Conservation (phyloP, 352 stramenopile genomes). For the Globisporangium cystogenes region DNA sequence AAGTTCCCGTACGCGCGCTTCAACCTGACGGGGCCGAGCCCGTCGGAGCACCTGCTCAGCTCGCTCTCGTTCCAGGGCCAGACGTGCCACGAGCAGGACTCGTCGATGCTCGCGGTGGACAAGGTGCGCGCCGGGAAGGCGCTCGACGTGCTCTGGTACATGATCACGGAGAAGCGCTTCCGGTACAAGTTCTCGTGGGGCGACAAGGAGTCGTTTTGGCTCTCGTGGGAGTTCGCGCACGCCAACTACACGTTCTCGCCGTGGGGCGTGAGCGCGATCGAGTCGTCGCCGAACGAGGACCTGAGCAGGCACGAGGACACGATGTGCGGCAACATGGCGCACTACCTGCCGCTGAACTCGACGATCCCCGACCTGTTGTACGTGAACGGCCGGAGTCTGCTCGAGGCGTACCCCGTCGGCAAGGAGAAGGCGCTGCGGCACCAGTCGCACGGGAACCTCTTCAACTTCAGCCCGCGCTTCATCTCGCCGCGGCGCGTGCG, state of each 20-base stretch:
- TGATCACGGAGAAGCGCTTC: slow-evolving; percentile 66
- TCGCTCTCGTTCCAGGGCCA: slow-evolving; percentile 36
- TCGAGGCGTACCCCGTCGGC: slow-evolving; percentile 37
- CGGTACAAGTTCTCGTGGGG: slow-evolving; percentile 62
- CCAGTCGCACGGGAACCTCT: slow-evolving; percentile 7
- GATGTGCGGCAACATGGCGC: slow-evolving; percentile 59
- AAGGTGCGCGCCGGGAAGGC: slow-evolving; percentile 39
- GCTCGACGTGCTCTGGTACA: slow-evolving; percentile 58
- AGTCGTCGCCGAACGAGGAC: slow-evolving; percentile 42
- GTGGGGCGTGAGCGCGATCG: slow-evolving; percentile 48
- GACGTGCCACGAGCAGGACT: slow-evolving; percentile 66
- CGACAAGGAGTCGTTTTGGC: slow-evolving; percentile 74
- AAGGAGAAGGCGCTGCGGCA: slow-evolving; percentile 17
- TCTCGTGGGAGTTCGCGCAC: slow-evolving; percentile 57
- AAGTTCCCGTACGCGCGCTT: slow-evolving; percentile 56
- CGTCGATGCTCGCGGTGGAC: slow-evolving; percentile 66
- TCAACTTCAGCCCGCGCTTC: slow-evolving; percentile 10
- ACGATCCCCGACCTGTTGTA: slow-evolving; percentile 52
- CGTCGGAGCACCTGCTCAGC: slow-evolving; percentile 22
- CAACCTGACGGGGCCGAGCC: slow-evolving; percentile 18
- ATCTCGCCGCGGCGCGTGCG: slow-evolving; percentile 2
- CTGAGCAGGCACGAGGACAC: slow-evolving; percentile 49
- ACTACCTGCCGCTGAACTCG: slow-evolving; percentile 35
- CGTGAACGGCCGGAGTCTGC: slow-evolving; percentile 38
- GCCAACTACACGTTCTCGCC: slow-evolving; percentile 57